These are phyloP conservation scores for Trametes sp. DNA, from an alignment of 1,284 basidiomycete genomes.

Conservation along the genomic window DNA sequence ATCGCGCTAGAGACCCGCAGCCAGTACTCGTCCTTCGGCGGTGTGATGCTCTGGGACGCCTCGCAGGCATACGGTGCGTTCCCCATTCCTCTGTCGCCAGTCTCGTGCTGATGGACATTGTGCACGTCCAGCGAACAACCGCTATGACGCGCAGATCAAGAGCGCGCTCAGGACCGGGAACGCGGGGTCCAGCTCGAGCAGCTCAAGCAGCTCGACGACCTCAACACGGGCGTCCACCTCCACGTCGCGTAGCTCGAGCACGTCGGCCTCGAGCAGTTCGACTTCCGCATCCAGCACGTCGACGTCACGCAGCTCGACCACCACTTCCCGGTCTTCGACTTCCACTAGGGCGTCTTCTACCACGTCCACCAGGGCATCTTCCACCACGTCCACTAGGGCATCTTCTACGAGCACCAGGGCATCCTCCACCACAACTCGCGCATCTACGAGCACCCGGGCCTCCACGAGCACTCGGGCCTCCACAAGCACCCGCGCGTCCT, in stretches of 20 bases:
- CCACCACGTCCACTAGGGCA: background rate
- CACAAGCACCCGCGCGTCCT: too few relatives aligned
- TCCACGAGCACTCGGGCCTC: too few relatives aligned
- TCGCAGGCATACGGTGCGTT: conserved; percentile 19
- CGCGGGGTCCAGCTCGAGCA: conserved; percentile 2
- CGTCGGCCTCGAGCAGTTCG: background rate
- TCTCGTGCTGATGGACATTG: background rate
- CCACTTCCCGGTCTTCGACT: conserved; percentile 1
- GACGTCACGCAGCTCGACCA: background rate
- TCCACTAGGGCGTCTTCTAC: background rate
- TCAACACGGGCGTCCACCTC: conserved; percentile 23
- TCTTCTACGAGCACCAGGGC: background rate
- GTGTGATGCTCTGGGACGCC: conserved; percentile 67
- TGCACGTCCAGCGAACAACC: conserved; percentile 14
- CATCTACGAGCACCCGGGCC: conserved; percentile 1
- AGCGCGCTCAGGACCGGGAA: conserved; percentile 1
- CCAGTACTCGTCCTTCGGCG: conserved; percentile 69
- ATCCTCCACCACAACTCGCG: background rate
- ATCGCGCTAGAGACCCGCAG: conserved; percentile 53
- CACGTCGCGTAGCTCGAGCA: background rate
- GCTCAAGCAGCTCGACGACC: conserved; percentile 36
- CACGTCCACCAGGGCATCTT: background rate
- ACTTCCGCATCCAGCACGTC: background rate
- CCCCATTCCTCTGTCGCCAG: background rate
- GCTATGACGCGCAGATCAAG: conserved; percentile 17